A percentile compares a stretch with the other conserved stretches of the same genome.
Evolutionary conservation across 169 alveolate species (phyloP).

Genomic region (Cryptosporidium canis): DNA sequence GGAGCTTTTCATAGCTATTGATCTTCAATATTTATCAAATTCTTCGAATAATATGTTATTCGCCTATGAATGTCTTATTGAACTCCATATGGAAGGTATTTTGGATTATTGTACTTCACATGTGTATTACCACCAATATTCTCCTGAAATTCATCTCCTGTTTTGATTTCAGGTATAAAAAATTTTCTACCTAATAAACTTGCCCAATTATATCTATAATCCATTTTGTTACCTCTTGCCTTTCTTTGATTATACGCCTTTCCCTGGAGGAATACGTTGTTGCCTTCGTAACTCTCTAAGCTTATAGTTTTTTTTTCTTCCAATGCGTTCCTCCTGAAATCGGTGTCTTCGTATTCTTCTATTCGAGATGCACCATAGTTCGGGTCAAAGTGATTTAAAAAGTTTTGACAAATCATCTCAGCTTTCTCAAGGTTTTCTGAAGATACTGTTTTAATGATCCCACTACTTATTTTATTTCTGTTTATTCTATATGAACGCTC

Average conservation of each 20-base stretch:
- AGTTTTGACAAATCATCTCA: slow-evolving; percentile 56
- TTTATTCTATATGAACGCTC: background rate
- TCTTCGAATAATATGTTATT: too few species aligned
- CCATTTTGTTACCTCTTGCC: slow-evolving; percentile 3
- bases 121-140: background rate
- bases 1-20: too few species aligned
- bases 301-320: background rate
- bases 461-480: background rate
- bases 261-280: background rate
- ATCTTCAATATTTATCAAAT: too few species aligned
- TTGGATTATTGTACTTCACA: background rate
- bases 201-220: slow-evolving; percentile 66
- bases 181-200: slow-evolving; percentile 9
- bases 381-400: slow-evolving; percentile 28
- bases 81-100: background rate
- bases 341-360: slow-evolving; percentile 35
- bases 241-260: slow-evolving; percentile 39
- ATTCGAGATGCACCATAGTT: slow-evolving; percentile 61
- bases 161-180: slow-evolving; percentile 12
- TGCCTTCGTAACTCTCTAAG: background rate
- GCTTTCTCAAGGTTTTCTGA: slow-evolving; percentile 58
- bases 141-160: background rate
- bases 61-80: background rate
- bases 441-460: background rate
- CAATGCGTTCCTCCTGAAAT: background rate